Evolutionary conservation across 306 rosid genomes (phyloP).

Genomic region (Potentilla sterilis): DNA sequence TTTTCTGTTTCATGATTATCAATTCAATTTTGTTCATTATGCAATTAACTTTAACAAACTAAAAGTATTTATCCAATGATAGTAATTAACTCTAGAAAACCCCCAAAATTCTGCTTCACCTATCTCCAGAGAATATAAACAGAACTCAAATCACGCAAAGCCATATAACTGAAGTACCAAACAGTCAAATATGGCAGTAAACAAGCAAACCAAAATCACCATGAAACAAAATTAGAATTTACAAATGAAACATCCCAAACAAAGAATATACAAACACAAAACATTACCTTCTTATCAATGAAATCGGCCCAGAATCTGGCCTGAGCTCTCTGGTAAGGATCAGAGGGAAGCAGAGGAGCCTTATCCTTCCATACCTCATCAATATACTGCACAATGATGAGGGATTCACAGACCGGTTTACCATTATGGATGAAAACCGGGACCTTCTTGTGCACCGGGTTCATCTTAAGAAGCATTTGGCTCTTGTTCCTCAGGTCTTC

Average conservation of each 20-base stretch:
- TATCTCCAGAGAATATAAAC: background rate
- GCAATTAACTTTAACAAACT: background rate
- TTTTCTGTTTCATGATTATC: background rate
- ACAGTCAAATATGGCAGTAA: background rate
- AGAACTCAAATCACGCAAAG: background rate
- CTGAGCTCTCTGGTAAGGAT: slow-evolving; percentile 46
- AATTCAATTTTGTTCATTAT: background rate
- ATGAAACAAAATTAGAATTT: background rate
- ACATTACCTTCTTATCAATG: slow-evolving; percentile 37
- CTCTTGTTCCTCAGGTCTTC: slow-evolving; percentile 45
- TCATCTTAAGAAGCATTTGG: slow-evolving; percentile 43
- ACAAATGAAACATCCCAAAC: background rate
- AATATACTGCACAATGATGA: slow-evolving; percentile 36
- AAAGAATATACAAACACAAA: background rate
- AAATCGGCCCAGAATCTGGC: slow-evolving; percentile 48
- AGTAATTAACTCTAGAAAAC: too few relatives aligned
- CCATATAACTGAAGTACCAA: background rate
- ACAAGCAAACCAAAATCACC: background rate
- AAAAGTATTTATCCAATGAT: background rate
- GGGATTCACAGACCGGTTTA: slow-evolving; percentile 47
- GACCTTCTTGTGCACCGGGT: slow-evolving; percentile 50
- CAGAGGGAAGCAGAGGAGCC: slow-evolving; percentile 34
- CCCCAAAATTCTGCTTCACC: background rate
- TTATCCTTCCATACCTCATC: slow-evolving; percentile 41
- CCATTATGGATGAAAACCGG: slow-evolving; percentile 66